Conservation (phyloP, 306 rosid species). For the Cucumis cinereus region DNA sequence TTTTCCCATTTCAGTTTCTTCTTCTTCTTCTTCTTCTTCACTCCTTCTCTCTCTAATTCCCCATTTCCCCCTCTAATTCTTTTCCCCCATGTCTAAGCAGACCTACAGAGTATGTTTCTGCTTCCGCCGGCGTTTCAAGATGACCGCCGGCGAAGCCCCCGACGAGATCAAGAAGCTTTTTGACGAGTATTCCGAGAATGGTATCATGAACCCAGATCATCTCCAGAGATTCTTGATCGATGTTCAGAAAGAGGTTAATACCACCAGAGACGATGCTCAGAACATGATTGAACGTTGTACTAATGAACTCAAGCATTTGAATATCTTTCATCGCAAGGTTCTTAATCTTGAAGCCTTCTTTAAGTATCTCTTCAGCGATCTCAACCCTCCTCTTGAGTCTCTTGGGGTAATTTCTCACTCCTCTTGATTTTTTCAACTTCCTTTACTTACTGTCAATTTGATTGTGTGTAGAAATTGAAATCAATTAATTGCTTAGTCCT, state of each 20-base stretch:
- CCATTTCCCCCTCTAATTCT: neutral
- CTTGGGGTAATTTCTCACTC: constrained; percentile 26
- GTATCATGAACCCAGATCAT: constrained; percentile 44
- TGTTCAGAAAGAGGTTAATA: constrained; percentile 45
- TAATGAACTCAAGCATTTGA: constrained; percentile 36
- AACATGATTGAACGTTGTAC: constrained; percentile 33
- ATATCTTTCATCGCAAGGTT: constrained; percentile 52
- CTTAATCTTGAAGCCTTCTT: constrained; percentile 71
- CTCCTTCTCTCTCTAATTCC: neutral
- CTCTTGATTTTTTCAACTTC: neutral
- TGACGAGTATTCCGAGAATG: constrained; percentile 55
- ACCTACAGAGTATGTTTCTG: constrained; percentile 91
- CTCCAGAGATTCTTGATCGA: constrained; percentile 50
- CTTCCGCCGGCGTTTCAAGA: constrained; percentile 65
- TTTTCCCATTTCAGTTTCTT: neutral
- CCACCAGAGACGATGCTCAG: constrained; percentile 52
- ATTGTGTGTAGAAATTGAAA: neutral
- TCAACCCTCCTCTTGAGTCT: constrained; percentile 41
- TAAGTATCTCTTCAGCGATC: constrained; percentile 56
- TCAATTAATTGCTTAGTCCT: neutral
- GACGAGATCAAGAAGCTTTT: constrained; percentile 48
- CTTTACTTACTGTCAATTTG: neutral
- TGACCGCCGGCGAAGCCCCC: constrained; percentile 58
- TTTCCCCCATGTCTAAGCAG: constrained; percentile 55
- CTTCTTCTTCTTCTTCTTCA: neutral